Conservation (phyloP, 768 basidiomycete genomes). For the Multifurca ochricompacta region DNA sequence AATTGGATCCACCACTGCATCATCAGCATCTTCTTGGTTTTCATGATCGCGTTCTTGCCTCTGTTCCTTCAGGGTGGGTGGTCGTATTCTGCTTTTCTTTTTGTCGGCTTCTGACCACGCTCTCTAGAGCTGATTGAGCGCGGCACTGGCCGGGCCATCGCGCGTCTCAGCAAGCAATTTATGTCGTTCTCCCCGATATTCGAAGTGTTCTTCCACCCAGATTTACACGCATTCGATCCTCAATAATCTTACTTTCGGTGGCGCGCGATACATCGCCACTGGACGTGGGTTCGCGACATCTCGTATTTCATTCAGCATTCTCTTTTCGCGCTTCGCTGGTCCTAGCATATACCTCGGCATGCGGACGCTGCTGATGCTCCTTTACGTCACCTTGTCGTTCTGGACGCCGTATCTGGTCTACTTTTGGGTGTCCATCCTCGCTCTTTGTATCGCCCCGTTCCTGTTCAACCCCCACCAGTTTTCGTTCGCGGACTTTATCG, state of each 20-base stretch:
- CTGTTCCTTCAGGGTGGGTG: slow-evolving; percentile 85
- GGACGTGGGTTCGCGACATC: slow-evolving; percentile 43
- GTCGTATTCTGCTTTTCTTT: background rate
- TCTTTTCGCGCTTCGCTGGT: slow-evolving; percentile 97
- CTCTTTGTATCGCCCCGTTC: slow-evolving; percentile 93
- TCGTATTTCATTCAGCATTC: slow-evolving; percentile 86
- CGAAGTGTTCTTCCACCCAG: slow-evolving; percentile 60
- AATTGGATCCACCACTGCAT: slow-evolving; percentile 95
- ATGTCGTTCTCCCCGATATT: slow-evolving; percentile 90
- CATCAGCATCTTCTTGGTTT: slow-evolving; percentile 97
- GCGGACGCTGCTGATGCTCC: slow-evolving; percentile 83
- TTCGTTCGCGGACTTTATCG: slow-evolving; percentile 91
- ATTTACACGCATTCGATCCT: background rate
- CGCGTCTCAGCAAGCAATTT: slow-evolving; percentile 92
- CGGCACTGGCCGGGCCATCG: slow-evolving; percentile 84
- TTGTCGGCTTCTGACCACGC: slow-evolving; percentile 14
- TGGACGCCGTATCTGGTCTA: slow-evolving; percentile 93
- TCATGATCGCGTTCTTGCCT: slow-evolving; percentile 93
- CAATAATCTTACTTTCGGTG: background rate
- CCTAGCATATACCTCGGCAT: slow-evolving; percentile 98
- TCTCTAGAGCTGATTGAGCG: slow-evolving; percentile 85
- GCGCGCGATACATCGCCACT: background rate
- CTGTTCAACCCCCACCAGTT: slow-evolving; percentile 99
- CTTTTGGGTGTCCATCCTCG: slow-evolving; percentile 94
- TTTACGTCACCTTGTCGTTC: slow-evolving; percentile 87